Evolutionary conservation across 192 early-diverging fungal genomes (phyloP), one percentile per base, ranked within the genome.

Genomic region (Dispira parvispora): DNA sequence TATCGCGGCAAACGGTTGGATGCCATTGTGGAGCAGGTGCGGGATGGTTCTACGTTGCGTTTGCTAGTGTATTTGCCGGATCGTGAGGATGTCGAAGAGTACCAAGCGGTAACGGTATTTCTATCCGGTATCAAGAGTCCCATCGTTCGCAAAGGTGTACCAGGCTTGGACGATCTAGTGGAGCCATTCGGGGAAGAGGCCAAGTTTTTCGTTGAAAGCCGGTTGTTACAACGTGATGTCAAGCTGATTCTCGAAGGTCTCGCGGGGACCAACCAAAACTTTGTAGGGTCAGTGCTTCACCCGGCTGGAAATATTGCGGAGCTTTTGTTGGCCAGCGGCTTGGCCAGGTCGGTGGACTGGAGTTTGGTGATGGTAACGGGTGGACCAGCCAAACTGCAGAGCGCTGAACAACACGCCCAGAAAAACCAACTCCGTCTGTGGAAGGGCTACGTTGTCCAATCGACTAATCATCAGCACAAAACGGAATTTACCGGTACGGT

Each of bases 121-220:
- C 66, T 89, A 45, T 87, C 91, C 6, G 94, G 94, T 11, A 79
- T 99, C 64, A 88, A 88, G 68, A 86, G 87, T 8, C 93, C 92
- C 10, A 72, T 80, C 21, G 82, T 87, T 64, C 81, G 91, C 27
- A 86, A 87, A n/a, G 75, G 75, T 56, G 69, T 86, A 11, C 82
- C 89, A 20, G 86, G 81, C 55, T 70, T 82, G 38, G 75, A 78
- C 6, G 84, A 89, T 64, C 52, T 85, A 14, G 76, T 86, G 42
- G 94, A 97, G 73, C 93, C 92, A 20, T 95, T 84, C 66, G 85
- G 86, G 61, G 94, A 94, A 66, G 90, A 97, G 69, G 90, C 94
- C 12, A 90, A 88, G 68, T 91, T 74, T 71, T 94, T 95, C 77
- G 87, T 91, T 27, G 96, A 99, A 67, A 67, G 76, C 9, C 87